A percentile compares a stretch with the other conserved stretches of the same genome.
Conservation (phyloP, 1,284 basidiomycete species). For the Tremellales sp. region DNA sequence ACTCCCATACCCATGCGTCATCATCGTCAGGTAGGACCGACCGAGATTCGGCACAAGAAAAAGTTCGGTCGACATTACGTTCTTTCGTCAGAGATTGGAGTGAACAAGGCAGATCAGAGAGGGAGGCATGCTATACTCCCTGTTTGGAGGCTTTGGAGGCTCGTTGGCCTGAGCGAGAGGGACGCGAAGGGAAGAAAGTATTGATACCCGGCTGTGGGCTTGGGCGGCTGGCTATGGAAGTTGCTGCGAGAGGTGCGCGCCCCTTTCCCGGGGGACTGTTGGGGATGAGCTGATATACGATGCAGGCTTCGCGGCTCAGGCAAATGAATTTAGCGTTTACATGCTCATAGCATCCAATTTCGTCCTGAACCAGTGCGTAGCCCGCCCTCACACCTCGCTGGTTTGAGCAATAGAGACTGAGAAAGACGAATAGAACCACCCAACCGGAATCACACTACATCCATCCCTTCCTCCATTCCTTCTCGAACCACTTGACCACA, state of each 20-base stretch:
- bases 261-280: background rate
- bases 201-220: constrained; percentile 85
- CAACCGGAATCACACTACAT: constrained; percentile 64
- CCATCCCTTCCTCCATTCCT: constrained; percentile 83
- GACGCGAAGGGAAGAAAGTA: constrained; percentile 55
- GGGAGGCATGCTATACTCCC: constrained; percentile 71
- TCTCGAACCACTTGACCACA: constrained; percentile 69
- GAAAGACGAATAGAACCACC: constrained; percentile 57
- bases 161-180: constrained; percentile 54
- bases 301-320: constrained; percentile 79
- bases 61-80: constrained; percentile 80
- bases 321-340: constrained; percentile 90
- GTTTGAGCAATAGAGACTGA: constrained; percentile 3
- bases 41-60: constrained; percentile 54
- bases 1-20: constrained; percentile 23
- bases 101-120: constrained; percentile 67
- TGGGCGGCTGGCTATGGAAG: constrained; percentile 77
- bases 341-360: constrained; percentile 83
- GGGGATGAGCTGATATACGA: background rate
- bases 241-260: constrained; percentile 68
- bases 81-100: constrained; percentile 92
- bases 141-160: constrained; percentile 68
- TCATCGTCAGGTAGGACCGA: constrained; percentile 14
- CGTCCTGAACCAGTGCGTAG: constrained; percentile 66
- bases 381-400: background rate